Evolutionary conservation across 192 early-diverging fungal genomes (phyloP).

Genomic region (Phlyctochytrium arcticum): DNA sequence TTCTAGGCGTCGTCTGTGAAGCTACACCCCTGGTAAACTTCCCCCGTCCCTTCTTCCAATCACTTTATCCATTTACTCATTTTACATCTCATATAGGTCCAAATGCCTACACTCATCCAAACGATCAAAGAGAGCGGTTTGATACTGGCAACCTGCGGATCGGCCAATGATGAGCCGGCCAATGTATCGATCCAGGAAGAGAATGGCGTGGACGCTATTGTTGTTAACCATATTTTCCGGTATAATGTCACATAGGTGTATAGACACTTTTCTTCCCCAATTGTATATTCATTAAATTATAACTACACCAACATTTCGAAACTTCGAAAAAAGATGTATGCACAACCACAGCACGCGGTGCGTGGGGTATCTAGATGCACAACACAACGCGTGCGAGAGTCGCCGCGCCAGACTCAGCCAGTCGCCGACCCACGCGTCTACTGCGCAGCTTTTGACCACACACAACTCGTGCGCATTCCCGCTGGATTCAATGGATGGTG

Average conservation of each 20-base stretch:
- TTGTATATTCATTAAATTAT: too few relatives aligned
- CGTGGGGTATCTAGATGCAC: too few relatives aligned
- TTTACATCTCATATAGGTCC: conserved; percentile 56
- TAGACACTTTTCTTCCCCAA: too few relatives aligned
- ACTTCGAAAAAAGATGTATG: too few relatives aligned
- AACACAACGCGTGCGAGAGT: too few relatives aligned
- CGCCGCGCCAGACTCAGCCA: too few relatives aligned
- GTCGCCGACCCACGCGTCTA: too few relatives aligned
- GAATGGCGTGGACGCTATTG: conserved; percentile 88
- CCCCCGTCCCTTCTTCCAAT: neutral
- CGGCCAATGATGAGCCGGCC: conserved; percentile 60
- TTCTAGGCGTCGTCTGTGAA: conserved; percentile 90
- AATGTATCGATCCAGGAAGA: conserved; percentile 71
- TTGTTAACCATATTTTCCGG: conserved; percentile 63
- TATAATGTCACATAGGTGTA: conserved; percentile 33
- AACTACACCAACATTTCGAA: too few relatives aligned
- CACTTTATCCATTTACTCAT: neutral
- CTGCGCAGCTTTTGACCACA: too few relatives aligned
- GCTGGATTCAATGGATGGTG: too few relatives aligned
- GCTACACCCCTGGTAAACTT: conserved; percentile 77
- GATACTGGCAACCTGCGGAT: conserved; percentile 86
- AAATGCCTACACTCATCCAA: conserved; percentile 85
- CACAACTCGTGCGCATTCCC: too few relatives aligned
- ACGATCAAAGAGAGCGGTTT: conserved; percentile 92
- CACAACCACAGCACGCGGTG: too few relatives aligned